Conservation (phyloP, 768 basidiomycete genomes). For the Naematelia encephala region DNA sequence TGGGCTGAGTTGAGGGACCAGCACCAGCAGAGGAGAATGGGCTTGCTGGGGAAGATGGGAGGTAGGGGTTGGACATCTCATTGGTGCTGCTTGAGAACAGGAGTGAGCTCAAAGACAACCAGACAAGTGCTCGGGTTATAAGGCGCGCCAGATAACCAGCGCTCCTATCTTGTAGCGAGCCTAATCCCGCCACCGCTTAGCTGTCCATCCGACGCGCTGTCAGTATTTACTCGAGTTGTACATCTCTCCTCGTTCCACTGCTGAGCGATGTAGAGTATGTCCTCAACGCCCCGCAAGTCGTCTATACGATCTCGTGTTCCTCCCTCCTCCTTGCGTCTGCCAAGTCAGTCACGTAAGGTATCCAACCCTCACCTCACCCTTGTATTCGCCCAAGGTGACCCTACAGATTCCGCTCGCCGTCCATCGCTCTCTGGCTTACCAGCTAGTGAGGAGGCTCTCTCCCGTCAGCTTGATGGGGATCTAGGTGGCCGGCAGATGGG, state of each 20-base stretch:
- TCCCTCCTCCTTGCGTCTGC: slow-evolving; percentile 18
- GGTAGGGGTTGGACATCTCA: slow-evolving; percentile 7
- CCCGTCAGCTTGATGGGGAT: slow-evolving; percentile 38
- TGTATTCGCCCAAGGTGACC: slow-evolving; percentile 24
- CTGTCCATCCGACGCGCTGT: background rate
- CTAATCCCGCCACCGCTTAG: background rate
- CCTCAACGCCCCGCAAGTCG: background rate
- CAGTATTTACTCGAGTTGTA: no score
- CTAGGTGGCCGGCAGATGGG: slow-evolving; percentile 38
- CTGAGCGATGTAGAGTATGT: background rate
- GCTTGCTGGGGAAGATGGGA: slow-evolving; percentile 3
- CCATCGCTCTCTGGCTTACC: slow-evolving; percentile 5
- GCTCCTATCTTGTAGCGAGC: no score
- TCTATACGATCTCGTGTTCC: slow-evolving; percentile 5
- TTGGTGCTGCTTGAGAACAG: background rate
- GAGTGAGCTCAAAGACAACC: background rate
- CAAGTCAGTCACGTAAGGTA: slow-evolving; percentile 10
- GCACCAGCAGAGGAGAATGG: background rate
- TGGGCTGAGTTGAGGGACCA: slow-evolving; percentile 9
- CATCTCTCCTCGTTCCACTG: background rate
- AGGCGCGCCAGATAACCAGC: no score
- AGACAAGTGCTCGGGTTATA: background rate
- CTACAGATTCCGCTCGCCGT: background rate
- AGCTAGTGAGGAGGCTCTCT: slow-evolving; percentile 27
- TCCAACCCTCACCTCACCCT: slow-evolving; percentile 24